phyloP scores from a whole-genome alignment of 306 rosid genomes.

The Pterocarpus macrocarpus region DNA sequence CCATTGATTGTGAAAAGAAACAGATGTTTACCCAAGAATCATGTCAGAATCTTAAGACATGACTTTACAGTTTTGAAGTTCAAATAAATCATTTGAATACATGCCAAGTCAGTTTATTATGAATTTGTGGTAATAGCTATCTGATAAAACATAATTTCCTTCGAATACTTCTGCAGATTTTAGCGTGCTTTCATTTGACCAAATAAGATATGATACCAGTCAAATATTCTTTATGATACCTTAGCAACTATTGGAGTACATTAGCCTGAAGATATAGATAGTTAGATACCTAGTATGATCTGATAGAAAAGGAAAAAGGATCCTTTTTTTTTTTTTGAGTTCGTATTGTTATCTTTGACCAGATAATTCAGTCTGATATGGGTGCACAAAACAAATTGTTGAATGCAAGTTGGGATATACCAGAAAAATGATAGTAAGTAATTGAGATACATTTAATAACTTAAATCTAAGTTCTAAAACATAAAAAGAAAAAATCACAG shows the following conservation, averaged over 20 bases:
- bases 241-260: neutral
- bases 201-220: neutral
- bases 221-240: constrained; percentile 3
- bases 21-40: too few relatives aligned
- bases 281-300: neutral
- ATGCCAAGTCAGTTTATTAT: too few relatives aligned
- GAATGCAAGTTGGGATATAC: neutral
- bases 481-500: too few relatives aligned
- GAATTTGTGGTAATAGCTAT: too few relatives aligned
- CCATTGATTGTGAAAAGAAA: too few relatives aligned
- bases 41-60: too few relatives aligned
- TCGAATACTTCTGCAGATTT: constrained; percentile 1
- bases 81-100: too few relatives aligned
- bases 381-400: constrained; percentile 2
- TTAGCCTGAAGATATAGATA: constrained; percentile 11
- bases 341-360: neutral
- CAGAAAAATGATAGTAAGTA: too few relatives aligned
- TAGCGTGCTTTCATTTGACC: constrained; percentile 4
- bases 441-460: too few relatives aligned
- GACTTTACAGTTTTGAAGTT: too few relatives aligned
- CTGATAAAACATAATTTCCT: neutral
- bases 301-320: neutral
- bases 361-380: constrained; percentile 21
- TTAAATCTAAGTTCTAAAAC: too few relatives aligned
- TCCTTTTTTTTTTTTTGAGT: neutral